A percentile compares a stretch with the other conserved stretches of the same genome.
Conservation (phyloP, 2,329 filamentous ascomycete genomes). For the Triangularia setosa region DNA sequence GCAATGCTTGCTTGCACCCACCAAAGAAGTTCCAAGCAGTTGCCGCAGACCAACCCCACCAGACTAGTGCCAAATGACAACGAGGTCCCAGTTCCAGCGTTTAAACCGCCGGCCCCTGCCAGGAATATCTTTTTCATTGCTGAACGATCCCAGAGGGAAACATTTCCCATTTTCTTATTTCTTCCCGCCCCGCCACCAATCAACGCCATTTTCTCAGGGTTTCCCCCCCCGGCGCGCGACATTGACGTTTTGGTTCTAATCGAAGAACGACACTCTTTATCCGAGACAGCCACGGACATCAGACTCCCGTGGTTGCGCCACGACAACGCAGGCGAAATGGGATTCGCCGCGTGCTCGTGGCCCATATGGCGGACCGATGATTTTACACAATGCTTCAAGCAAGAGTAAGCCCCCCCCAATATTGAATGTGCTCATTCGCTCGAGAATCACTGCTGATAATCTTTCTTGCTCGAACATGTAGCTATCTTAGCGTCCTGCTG, state of each 20-base stretch:
- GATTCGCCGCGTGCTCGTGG: conserved; percentile 53
- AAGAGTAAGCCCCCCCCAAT: conserved; percentile 54
- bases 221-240: neutral
- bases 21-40: neutral
- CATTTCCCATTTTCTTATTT: neutral
- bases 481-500: conserved; percentile 75
- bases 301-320: neutral
- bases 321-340: conserved; percentile 33
- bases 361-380: conserved; percentile 62
- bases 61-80: neutral
- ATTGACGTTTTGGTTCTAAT: neutral
- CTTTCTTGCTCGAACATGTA: conserved; percentile 33
- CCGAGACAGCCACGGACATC: neutral
- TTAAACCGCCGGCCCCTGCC: neutral
- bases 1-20: neutral
- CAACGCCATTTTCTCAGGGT: neutral
- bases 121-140: neutral
- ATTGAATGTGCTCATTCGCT: neutral
- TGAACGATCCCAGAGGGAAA: neutral
- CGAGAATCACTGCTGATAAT: neutral
- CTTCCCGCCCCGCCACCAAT: neutral
- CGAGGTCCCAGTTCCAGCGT: neutral
- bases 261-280: neutral
- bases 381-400: conserved; percentile 59
- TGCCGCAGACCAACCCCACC: neutral